A percentile compares a stretch with the other conserved stretches of the same genome.
Evolutionary conservation across 768 basidiomycete species (phyloP).

Genomic region (Tephrocybe sp.): DNA sequence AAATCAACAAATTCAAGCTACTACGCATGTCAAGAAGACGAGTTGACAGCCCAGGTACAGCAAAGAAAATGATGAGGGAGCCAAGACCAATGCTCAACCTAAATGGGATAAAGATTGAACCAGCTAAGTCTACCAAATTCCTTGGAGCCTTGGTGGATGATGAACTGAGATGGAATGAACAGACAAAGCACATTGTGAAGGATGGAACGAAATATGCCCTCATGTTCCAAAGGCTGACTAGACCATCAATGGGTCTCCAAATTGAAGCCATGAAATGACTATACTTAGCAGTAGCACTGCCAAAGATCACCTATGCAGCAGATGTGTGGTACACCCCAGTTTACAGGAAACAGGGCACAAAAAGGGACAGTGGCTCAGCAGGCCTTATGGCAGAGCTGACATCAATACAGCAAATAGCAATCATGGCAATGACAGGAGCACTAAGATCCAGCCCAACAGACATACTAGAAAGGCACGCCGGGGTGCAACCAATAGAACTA

Average conservation of each 20-base stretch:
- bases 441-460: slow-evolving; percentile 19
- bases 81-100: slow-evolving; percentile 9
- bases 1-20: slow-evolving; percentile 20
- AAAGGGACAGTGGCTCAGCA: slow-evolving; percentile 11
- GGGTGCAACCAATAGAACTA: neutral
- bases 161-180: slow-evolving; percentile 17
- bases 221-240: slow-evolving; percentile 10
- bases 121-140: slow-evolving; percentile 20
- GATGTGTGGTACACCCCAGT: slow-evolving; percentile 21
- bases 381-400: slow-evolving; percentile 12
- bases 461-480: slow-evolving; percentile 18
- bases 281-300: slow-evolving; percentile 20
- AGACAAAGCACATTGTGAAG: slow-evolving; percentile 6
- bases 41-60: neutral
- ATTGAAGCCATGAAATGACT: slow-evolving; percentile 19
- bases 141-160: slow-evolving; percentile 26
- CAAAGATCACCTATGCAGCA: slow-evolving; percentile 23
- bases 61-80: neutral
- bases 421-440: slow-evolving; percentile 22
- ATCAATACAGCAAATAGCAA: slow-evolving; percentile 18
- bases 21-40: slow-evolving; percentile 10
- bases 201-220: slow-evolving; percentile 5
- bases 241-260: slow-evolving; percentile 11
- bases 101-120: slow-evolving; percentile 12
- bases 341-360: neutral